Conservation (phyloP, 768 basidiomycete genomes). For the Krasilnikovozyma curviuscula region DNA sequence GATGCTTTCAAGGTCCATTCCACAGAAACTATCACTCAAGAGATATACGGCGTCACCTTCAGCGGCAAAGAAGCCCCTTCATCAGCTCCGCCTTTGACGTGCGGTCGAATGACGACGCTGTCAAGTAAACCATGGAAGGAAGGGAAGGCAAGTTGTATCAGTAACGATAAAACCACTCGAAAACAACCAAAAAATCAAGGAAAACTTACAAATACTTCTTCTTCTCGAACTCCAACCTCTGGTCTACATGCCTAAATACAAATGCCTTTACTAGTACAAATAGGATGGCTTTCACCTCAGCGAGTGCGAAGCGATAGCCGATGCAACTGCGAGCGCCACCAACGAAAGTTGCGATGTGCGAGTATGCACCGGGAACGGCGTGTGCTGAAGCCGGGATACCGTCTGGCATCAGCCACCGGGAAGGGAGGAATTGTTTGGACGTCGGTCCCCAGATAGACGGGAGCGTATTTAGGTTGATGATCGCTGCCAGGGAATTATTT, state of each 20-base stretch:
- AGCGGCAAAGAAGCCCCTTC: background rate
- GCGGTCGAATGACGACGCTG: background rate
- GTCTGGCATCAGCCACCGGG: slow-evolving; percentile 11
- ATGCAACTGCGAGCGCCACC: slow-evolving; percentile 19
- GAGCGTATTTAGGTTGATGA: background rate
- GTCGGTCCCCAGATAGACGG: slow-evolving; percentile 9
- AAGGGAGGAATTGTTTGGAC: slow-evolving; percentile 19
- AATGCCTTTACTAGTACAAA: slow-evolving; percentile 24
- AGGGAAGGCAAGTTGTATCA: background rate
- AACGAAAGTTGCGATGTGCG: slow-evolving; percentile 24
- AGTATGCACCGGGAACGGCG: slow-evolving; percentile 23
- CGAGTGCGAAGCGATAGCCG: background rate
- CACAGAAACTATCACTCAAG: no score
- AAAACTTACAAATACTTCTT: slow-evolving; percentile 14
- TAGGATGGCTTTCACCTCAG: slow-evolving; percentile 22
- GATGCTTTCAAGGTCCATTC: no score
- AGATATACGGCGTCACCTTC: no score
- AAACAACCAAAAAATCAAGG: background rate
- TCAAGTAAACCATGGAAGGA: no score
- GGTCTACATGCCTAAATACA: slow-evolving; percentile 20
- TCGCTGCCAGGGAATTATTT: background rate
- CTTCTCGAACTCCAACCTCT: slow-evolving; percentile 20
- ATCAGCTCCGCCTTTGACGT: background rate
- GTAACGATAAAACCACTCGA: no score
- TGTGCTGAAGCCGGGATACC: slow-evolving; percentile 9